Evolutionary conservation across 2,329 filamentous ascomycete species (phyloP).

Genomic region (Orbilia ellipsospora): DNA sequence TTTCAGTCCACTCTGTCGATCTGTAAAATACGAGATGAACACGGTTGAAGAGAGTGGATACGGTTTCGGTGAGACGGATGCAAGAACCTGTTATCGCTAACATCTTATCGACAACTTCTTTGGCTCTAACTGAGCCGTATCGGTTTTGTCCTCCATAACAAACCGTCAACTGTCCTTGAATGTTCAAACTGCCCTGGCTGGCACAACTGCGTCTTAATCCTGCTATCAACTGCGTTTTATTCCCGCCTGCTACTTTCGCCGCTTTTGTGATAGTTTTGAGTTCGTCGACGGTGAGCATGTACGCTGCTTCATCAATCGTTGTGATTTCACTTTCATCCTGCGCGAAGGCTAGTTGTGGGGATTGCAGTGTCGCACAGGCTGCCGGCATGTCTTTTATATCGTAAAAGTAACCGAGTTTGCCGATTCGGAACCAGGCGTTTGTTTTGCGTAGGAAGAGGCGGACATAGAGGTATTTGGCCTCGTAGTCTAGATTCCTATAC

Average conservation of each 20-base stretch:
- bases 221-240: slow-evolving; percentile 79
- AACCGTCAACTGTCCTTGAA: slow-evolving; percentile 56
- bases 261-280: slow-evolving; percentile 86
- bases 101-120: slow-evolving; percentile 57
- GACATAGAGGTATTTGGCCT: slow-evolving; percentile 94
- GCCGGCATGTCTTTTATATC: slow-evolving; percentile 80
- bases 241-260: slow-evolving; percentile 85
- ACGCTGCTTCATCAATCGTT: slow-evolving; percentile 83
- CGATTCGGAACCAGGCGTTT: slow-evolving; percentile 87
- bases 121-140: slow-evolving; percentile 55
- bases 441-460: slow-evolving; percentile 92
- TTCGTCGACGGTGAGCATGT: slow-evolving; percentile 85
- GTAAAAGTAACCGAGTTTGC: slow-evolving; percentile 79
- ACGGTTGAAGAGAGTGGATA: slow-evolving; percentile 86
- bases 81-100: slow-evolving; percentile 72
- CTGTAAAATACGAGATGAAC: slow-evolving; percentile 96
- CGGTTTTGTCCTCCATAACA: slow-evolving; percentile 55
- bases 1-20: slow-evolving; percentile 96
- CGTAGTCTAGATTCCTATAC: slow-evolving; percentile 80
- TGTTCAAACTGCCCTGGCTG: slow-evolving; percentile 56
- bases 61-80: slow-evolving; percentile 78
- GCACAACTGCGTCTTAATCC: slow-evolving; percentile 55
- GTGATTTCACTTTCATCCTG: slow-evolving; percentile 81
- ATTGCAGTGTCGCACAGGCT: slow-evolving; percentile 75
- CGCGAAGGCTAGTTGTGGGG: slow-evolving; percentile 70